Evolutionary conservation across 164 flowering plant genomes (phyloP).

Genomic region (Akebia trifoliata): DNA sequence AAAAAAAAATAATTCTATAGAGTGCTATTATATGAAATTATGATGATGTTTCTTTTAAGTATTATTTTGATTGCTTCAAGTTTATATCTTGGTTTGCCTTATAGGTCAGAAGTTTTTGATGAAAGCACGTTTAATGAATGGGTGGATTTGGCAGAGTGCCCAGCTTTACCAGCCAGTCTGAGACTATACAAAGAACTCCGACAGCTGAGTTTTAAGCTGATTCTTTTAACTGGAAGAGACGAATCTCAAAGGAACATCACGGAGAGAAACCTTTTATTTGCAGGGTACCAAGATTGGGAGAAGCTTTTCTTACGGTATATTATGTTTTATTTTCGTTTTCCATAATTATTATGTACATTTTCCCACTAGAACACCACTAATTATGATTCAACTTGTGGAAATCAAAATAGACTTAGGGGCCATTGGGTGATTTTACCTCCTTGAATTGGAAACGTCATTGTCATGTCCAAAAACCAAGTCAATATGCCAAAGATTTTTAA

Average conservation of each 20-base stretch:
- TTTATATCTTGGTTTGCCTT: not conserved
- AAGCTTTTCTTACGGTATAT: slow-evolving; percentile 66
- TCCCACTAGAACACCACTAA: too few species aligned
- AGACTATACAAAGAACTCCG: slow-evolving; percentile 59
- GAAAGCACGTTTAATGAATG: slow-evolving; percentile 52
- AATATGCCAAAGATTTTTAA: too few species aligned
- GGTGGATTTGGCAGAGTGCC: slow-evolving; percentile 63
- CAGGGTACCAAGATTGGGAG: slow-evolving; percentile 68
- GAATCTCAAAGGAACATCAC: slow-evolving; percentile 61
- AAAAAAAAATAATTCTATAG: too few species aligned
- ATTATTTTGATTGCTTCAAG: not conserved
- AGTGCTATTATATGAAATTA: too few species aligned
- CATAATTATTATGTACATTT: too few species aligned
- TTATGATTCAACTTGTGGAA: too few species aligned
- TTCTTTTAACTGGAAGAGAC: slow-evolving; percentile 74
- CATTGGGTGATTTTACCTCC: too few species aligned
- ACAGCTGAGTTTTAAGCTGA: slow-evolving; percentile 49
- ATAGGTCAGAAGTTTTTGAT: slow-evolving; percentile 48
- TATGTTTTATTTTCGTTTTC: not conserved
- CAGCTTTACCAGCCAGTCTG: slow-evolving; percentile 72
- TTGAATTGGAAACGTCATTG: too few species aligned
- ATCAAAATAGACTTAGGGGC: too few species aligned
- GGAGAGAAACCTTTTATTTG: slow-evolving; percentile 40
- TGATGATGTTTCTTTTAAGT: too few species aligned
- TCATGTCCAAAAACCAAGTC: too few species aligned